Base-by-base conservation (phyloP, 2,329 filamentous ascomycete species). In the Fusarium marasasianum region DNA sequence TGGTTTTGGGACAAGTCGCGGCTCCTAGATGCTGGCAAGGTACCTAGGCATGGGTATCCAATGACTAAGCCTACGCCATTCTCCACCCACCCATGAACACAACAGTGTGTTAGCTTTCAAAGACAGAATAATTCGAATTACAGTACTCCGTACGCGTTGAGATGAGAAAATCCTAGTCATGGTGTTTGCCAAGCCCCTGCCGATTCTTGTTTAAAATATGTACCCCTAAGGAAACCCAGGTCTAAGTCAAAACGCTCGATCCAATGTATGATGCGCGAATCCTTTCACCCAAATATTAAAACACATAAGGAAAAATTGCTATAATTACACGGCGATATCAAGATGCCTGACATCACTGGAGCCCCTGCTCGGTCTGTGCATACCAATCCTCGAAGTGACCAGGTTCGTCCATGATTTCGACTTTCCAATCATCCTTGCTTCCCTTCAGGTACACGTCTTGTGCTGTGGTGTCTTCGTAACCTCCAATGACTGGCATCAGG, bases 341-440 rank as follows among this genome's bases (percentile, higher is more conserved):
- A 33, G 55, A 50, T 40, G 15, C 29, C 45, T n/a, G 41, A n/a
- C 10, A 14, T 71, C 33, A 78, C 55, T 73, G 38, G 22, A 64
- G 56, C 62, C 66, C 69, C 33, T 76, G 74, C 56, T 79, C 80
- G 17, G 77, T 75, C 69, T 79, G 79, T 18, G 70, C 65, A 66
- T 82, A 79, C 80, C 81, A 83, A 40, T 81, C 69, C 38, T 78
- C 78, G 64, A 81, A 82, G 54, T 80, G 79, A 29, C 75, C 74
- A 26, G 69, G 72, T 29, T 79, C 78, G 14, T 81, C 80, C 14
- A 84, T 63, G 26, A 81, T 76, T 69, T 82, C 80, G 14, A 83
- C 73, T 62, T 80, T 75, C 82, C 82, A 84, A 57, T 82, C 82
- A 17, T 73, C 75, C 38, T 81, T 76, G 15, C 73, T 77, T 29